A percentile compares a stretch with the other conserved stretches of the same genome.
These are phyloP conservation scores for Halophytophthora polymorphica DNA, from an alignment of 352 stramenopile species.

Conservation along the genomic window DNA sequence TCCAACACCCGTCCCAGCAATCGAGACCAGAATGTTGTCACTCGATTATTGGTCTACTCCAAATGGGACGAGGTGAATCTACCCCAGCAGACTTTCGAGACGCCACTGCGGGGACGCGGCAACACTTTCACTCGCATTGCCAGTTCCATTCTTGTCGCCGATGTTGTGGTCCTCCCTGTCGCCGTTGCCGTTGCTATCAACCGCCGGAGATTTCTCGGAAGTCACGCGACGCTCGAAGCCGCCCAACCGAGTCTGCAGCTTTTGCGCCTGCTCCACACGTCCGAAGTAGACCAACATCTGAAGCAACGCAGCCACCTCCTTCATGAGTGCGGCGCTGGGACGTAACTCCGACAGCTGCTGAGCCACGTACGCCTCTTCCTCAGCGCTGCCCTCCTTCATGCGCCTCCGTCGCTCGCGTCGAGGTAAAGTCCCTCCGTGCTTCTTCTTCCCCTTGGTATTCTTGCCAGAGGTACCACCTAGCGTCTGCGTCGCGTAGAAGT, in stretches of 20 bases:
- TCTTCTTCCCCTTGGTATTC: slow-evolving; percentile 33
- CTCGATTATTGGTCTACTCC: too few species aligned
- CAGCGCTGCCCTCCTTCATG: slow-evolving; percentile 65
- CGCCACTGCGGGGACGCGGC: slow-evolving; percentile 13
- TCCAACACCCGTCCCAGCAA: too few species aligned
- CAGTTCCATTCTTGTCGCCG: too few species aligned
- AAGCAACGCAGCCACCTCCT: slow-evolving; percentile 37
- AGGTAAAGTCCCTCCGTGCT: slow-evolving; percentile 44
- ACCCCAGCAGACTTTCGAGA: slow-evolving; percentile 19
- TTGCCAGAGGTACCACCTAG: slow-evolving; percentile 20
- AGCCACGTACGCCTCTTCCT: slow-evolving; percentile 63
- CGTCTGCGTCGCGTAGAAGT: slow-evolving; percentile 69
- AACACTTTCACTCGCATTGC: too few species aligned
- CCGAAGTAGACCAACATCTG: slow-evolving; percentile 58
- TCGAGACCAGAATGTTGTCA: not conserved
- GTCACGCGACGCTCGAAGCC: slow-evolving; percentile 37
- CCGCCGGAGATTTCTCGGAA: slow-evolving; percentile 4
- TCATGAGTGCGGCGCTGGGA: slow-evolving; percentile 33
- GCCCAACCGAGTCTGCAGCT: slow-evolving; percentile 38
- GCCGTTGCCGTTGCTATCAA: not conserved
- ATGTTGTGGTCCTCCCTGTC: too few species aligned
- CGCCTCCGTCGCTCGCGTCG: slow-evolving; percentile 53
- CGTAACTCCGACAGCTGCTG: slow-evolving; percentile 40
- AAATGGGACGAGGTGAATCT: not conserved
- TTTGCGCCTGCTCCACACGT: slow-evolving; percentile 31